These are phyloP conservation scores for Lentithecium fluviatile DNA, from an alignment of 495 filamentous ascomycete species.

Conservation along the genomic window DNA sequence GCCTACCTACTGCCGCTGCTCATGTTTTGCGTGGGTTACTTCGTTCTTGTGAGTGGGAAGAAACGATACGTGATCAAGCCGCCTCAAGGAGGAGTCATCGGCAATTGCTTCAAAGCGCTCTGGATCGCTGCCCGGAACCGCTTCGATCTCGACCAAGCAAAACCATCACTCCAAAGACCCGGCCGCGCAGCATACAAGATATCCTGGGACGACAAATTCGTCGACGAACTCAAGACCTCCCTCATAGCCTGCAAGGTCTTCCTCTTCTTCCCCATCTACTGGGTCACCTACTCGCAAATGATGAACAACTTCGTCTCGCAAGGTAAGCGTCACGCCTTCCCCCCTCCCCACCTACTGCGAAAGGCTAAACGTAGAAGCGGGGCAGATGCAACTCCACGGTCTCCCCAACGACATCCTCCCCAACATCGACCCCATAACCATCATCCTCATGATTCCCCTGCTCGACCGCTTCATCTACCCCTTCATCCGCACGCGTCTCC, in stretches of 20 bases:
- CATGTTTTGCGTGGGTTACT: conserved; percentile 55
- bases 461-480: conserved; percentile 39
- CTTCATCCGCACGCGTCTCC: conserved; percentile 25
- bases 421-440: conserved; percentile 39
- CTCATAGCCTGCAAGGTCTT: conserved; percentile 56
- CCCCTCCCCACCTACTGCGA: neutral
- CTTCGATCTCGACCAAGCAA: conserved; percentile 60
- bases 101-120: conserved; percentile 60
- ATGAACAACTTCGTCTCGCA: conserved; percentile 39
- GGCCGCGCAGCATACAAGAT: conserved; percentile 29
- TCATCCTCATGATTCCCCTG: conserved; percentile 35
- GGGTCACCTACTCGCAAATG: conserved; percentile 35
- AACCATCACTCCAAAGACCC: conserved; percentile 57
- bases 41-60: conserved; percentile 45
- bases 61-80: conserved; percentile 60
- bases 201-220: conserved; percentile 51
- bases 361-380: conserved; percentile 43
- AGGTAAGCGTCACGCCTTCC: conserved; percentile 22
- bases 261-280: conserved; percentile 54
- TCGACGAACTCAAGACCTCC: conserved; percentile 51
- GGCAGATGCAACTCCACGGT: conserved; percentile 63
- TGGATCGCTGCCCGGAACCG: conserved; percentile 62
- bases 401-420: conserved; percentile 51
- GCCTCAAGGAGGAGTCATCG: conserved; percentile 62
- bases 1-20: conserved; percentile 68